Evolutionary conservation across 2,329 filamentous ascomycete species (phyloP), one percentile per base, ranked within the genome.

Genomic region (Fusarium dlaminii): DNA sequence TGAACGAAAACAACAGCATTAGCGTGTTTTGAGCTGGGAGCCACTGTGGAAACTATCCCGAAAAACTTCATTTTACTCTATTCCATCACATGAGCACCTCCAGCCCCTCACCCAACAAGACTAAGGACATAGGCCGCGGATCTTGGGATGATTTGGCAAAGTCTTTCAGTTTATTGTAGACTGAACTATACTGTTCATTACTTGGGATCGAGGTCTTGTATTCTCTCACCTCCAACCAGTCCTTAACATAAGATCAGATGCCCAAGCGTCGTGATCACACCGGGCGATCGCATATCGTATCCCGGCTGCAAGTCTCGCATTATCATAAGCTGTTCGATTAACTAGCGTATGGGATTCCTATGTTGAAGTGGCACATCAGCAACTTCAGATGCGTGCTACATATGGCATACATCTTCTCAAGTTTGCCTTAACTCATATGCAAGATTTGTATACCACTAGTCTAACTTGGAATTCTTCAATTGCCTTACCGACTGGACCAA

Each of bases 1-100:
- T 68, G 49, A 67, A 49, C 52, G 55, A 64, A 66, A 71, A 71
- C 68, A 71, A 57, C 62, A 67, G 13, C 27, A 51, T 42, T 66
- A 46, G 60, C 43, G 60, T 34, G 36, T 22, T 66, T 66, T 49
- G 66, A 24, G 22, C 55, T 54, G 27, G 42, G 62, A 30, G 29
- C 66, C 59, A 70, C 51, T 70, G 49, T 70, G 52, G 52, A 60
- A 49, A 60, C 67, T 70, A 70, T 70, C 52, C 45, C 36, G 46
- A 70, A 56, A 63, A 49, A 34, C 70, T 32, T 73, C 70, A 71
- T 62, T 34, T 30, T 59, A 18, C 24, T n/a, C 30, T 22, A 12
- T 29, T 40, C 11, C 49, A 17, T 29, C 22, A 32, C 39, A 34
- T 51, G 48, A 52, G 49, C n/a, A 36, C 49, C 32, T 36, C 13